Percentiles rank a stretch among this genome's conserved stretches.
Evolutionary conservation across 768 basidiomycete species (phyloP).

Genomic region (Fomitopsis serialis): DNA sequence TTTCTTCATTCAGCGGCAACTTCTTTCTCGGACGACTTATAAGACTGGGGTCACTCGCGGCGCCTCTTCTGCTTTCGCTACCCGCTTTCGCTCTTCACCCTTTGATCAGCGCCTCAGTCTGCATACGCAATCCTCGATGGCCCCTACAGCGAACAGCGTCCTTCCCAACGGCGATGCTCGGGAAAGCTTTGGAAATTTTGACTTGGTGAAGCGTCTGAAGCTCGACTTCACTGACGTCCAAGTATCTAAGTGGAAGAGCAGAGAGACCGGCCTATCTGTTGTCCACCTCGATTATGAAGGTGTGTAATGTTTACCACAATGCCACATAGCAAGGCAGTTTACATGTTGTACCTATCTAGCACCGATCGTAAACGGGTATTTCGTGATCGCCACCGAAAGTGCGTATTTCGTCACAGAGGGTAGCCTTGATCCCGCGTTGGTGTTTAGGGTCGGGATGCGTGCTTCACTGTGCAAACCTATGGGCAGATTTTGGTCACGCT

Average conservation of each 20-base stretch:
- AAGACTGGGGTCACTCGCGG: neutral
- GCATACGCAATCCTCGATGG: conserved; percentile 13
- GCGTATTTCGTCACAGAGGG: conserved; percentile 17
- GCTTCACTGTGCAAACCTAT: neutral
- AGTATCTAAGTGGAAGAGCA: conserved; percentile 86
- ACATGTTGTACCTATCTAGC: conserved; percentile 41
- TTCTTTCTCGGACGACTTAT: neutral
- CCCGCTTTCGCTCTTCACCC: conserved; percentile 1
- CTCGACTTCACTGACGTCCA: conserved; percentile 76
- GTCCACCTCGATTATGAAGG: conserved; percentile 92
- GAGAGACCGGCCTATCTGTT: conserved; percentile 80
- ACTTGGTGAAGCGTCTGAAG: conserved; percentile 71
- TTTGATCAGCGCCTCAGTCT: conserved; percentile 1
- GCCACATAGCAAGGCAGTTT: neutral
- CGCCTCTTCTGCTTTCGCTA: conserved; percentile 4
- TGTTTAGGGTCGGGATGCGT: neutral
- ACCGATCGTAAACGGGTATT: conserved; percentile 87
- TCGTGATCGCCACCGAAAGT: conserved; percentile 90
- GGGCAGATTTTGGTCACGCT: neutral
- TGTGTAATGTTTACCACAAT: conserved; percentile 25
- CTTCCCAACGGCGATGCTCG: neutral
- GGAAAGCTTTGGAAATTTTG: conserved; percentile 65
- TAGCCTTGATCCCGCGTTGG: neutral
- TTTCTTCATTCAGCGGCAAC: neutral
- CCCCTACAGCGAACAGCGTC: conserved; percentile 8